These are phyloP conservation scores for Xerophyta viscosa DNA, from an alignment of 106 monocot genomes.

Conservation along the genomic window DNA sequence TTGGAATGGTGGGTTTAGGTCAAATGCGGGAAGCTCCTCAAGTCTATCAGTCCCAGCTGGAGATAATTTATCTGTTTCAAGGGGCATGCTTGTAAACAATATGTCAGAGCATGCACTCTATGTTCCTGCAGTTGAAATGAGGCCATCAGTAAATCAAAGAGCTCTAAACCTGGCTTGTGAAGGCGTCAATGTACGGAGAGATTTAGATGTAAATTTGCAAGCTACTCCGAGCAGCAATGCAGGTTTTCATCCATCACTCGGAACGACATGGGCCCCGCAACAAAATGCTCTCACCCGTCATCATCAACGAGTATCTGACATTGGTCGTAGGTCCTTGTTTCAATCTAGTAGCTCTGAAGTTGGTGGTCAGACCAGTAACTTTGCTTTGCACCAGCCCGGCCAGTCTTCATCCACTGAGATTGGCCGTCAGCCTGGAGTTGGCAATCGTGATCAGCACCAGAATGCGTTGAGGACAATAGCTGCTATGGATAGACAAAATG, in stretches of 20 bases:
- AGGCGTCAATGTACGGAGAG: conserved; percentile 9
- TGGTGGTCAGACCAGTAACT: too few relatives aligned
- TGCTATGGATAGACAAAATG: conserved; percentile 22
- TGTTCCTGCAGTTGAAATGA: conserved; percentile 10
- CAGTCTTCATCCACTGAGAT: conserved; percentile 10
- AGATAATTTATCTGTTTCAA: conserved; percentile 8
- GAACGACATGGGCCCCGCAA: conserved; percentile 16
- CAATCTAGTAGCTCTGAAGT: conserved; percentile 11
- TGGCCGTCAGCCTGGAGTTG: conserved; percentile 6
- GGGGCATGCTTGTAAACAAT: conserved; percentile 7
- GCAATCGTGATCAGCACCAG: conserved; percentile 20
- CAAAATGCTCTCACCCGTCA: conserved; percentile 16
- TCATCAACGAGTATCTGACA: conserved; percentile 10
- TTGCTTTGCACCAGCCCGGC: conserved; percentile 7
- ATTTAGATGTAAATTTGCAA: conserved; percentile 11
- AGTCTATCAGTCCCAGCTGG: conserved; percentile 7
- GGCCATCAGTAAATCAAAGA: conserved; percentile 11
- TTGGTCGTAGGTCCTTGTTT: conserved; percentile 9
- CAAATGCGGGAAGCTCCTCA: conserved; percentile 20
- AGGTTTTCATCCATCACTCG: conserved; percentile 7
- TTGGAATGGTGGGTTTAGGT: conserved; percentile 12
- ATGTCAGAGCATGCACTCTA: conserved; percentile 6
- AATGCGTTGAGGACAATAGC: conserved; percentile 12
- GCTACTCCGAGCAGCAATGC: conserved; percentile 2
- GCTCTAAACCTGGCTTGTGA: conserved; percentile 21